Conservation (phyloP, 192 early-diverging fungal species). For the Phlyctochytrium bullatum region DNA sequence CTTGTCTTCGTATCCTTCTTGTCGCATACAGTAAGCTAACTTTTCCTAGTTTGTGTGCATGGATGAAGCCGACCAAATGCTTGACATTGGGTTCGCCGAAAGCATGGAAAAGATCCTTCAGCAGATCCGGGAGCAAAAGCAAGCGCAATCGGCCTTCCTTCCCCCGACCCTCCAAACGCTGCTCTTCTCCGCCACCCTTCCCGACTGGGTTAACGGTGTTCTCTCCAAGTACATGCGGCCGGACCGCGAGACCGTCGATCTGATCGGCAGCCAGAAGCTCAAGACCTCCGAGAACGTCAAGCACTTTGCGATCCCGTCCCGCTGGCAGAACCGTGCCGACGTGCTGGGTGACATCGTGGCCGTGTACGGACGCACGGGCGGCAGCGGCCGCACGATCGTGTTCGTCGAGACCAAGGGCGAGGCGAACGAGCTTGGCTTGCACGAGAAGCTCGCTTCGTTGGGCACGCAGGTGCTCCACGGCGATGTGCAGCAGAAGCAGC, state of each 20-base stretch:
- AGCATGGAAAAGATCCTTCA: constrained; percentile 78
- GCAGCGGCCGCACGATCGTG: constrained; percentile 80
- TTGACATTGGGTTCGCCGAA: constrained; percentile 79
- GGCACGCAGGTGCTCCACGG: constrained; percentile 84
- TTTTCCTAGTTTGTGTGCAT: constrained; percentile 37
- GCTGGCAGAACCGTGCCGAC: constrained; percentile 86
- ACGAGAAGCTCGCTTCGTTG: constrained; percentile 68
- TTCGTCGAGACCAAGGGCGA: constrained; percentile 94
- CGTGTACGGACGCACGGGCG: constrained; percentile 71
- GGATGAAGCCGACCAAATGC: constrained; percentile 85
- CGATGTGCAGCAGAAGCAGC: constrained; percentile 75
- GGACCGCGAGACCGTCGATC: constrained; percentile 67
- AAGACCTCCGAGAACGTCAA: constrained; percentile 86
- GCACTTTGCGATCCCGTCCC: constrained; percentile 81
- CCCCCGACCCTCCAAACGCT: constrained; percentile 58
- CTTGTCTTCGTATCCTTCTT: not conserved
- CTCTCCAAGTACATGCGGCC: constrained; percentile 54
- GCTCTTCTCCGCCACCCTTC: constrained; percentile 84
- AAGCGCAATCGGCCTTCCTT: constrained; percentile 22
- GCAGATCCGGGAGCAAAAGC: constrained; percentile 74
- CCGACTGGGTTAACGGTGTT: constrained; percentile 70
- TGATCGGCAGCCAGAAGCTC: constrained; percentile 80
- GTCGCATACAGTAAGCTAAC: constrained; percentile 4
- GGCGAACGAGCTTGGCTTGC: constrained; percentile 76
- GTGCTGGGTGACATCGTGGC: constrained; percentile 93